These are phyloP conservation scores for Hypomyces rosellus DNA, from an alignment of 2,329 filamentous ascomycete species.

Conservation along the genomic window DNA sequence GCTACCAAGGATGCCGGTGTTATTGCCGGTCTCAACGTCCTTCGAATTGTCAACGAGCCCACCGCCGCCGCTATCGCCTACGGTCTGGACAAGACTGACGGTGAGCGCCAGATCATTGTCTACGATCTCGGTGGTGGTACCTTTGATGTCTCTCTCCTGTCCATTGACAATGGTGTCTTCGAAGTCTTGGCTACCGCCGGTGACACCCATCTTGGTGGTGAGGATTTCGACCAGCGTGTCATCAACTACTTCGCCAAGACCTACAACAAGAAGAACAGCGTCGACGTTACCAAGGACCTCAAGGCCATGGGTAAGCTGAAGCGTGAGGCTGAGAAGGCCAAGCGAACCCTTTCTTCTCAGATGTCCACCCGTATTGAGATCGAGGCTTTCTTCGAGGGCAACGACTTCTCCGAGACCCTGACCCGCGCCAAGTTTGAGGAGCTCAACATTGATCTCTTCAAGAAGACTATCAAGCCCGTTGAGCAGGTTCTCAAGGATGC, in stretches of 20 bases:
- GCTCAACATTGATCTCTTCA: slow-evolving; percentile 98
- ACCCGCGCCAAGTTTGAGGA: slow-evolving; percentile 99
- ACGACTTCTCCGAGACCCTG: slow-evolving; percentile 97
- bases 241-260: slow-evolving; percentile 94
- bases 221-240: slow-evolving; percentile 97
- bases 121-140: slow-evolving; percentile 94
- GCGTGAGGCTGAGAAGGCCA: slow-evolving; percentile 99
- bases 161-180: slow-evolving; percentile 86
- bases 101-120: slow-evolving; percentile 83
- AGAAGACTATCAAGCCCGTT: slow-evolving; percentile 97
- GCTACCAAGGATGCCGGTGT: slow-evolving; percentile 91
- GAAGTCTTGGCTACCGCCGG: slow-evolving; percentile 91
- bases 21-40: slow-evolving; percentile 89
- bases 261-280: slow-evolving; percentile 97
- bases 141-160: slow-evolving; percentile 89
- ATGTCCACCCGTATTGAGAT: slow-evolving; percentile 94
- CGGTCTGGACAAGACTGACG: slow-evolving; percentile 79
- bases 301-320: slow-evolving; percentile 99
- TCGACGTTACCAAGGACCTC: slow-evolving; percentile 86
- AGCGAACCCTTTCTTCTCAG: slow-evolving; percentile 93
- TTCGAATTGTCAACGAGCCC: slow-evolving; percentile 94
- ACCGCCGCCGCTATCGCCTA: slow-evolving; percentile 94
- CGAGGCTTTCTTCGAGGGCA: slow-evolving; percentile 91
- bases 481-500: slow-evolving; percentile 98
- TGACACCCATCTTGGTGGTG: slow-evolving; percentile 96